Percentiles rank a stretch among this genome's conserved stretches.
These are phyloP conservation scores for Zostera marina DNA, from an alignment of 116 monocot genomes.

Conservation along the genomic window DNA sequence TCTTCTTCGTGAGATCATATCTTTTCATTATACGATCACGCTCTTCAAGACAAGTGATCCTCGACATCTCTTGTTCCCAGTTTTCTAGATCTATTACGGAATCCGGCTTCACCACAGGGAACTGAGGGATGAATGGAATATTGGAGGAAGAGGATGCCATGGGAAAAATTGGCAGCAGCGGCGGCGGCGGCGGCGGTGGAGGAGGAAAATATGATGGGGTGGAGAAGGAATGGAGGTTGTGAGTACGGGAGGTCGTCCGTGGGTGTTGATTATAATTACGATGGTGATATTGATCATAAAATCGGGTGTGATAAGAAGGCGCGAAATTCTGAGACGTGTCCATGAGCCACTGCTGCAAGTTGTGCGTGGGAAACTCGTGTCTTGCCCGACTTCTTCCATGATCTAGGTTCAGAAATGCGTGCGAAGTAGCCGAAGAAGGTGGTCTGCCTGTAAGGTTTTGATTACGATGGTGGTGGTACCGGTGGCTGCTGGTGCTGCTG, in stretches of 20 bases:
- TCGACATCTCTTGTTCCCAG: constrained; percentile 12
- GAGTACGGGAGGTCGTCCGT: constrained; percentile 5
- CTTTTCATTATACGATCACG: constrained; percentile 25
- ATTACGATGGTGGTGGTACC: too few species aligned
- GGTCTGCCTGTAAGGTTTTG: constrained; percentile 3
- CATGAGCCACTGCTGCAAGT: constrained; percentile 38
- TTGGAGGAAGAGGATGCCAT: constrained; percentile 8
- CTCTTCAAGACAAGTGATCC: constrained; percentile 6
- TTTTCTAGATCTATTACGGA: constrained; percentile 7
- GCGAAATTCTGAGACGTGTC: constrained; percentile 20
- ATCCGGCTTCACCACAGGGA: constrained; percentile 8
- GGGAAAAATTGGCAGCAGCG: constrained; percentile 3
- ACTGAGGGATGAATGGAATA: constrained; percentile 4
- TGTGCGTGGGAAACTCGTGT: constrained; percentile 17
- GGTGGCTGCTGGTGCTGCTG: too few species aligned
- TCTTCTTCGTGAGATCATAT: constrained; percentile 18
- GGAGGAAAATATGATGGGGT: constrained; percentile 19
- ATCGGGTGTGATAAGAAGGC: constrained; percentile 14
- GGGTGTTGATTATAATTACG: too few species aligned
- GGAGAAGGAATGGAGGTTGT: constrained; percentile 6
- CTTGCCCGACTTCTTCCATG: constrained; percentile 9
- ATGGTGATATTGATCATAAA: constrained; percentile 1
- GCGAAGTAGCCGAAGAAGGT: constrained; percentile 13
- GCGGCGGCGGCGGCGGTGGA: constrained; percentile 12
- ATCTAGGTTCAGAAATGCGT: constrained; percentile 9